phyloP scores from a whole-genome alignment of 345 rosid genomes.

The Camelina sativa region DNA sequence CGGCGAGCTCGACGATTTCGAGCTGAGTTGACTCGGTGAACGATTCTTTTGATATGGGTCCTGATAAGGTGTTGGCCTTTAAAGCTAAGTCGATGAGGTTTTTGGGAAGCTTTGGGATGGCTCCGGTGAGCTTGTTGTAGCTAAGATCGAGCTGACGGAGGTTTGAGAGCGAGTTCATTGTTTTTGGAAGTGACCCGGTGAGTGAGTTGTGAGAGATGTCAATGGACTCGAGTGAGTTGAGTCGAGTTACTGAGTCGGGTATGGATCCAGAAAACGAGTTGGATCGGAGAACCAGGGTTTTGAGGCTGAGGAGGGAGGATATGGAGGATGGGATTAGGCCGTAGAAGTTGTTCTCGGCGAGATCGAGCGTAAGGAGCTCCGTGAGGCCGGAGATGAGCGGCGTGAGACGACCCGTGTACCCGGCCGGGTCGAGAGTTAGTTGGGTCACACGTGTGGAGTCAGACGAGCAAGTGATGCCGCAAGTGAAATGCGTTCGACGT shows the following conservation, averaged over 20 bases:
- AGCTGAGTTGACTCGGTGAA: constrained; percentile 66
- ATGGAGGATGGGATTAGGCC: constrained; percentile 69
- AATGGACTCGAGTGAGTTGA: constrained; percentile 55
- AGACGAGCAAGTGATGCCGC: constrained; percentile 64
- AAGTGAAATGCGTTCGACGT: constrained; percentile 70
- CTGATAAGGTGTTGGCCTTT: constrained; percentile 70
- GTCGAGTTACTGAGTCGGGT: constrained; percentile 52
- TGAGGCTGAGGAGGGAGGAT: constrained; percentile 60
- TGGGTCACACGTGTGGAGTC: constrained; percentile 64
- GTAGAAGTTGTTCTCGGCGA: constrained; percentile 72
- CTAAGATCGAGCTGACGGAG: constrained; percentile 73
- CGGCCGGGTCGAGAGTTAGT: constrained; percentile 81
- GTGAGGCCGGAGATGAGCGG: constrained; percentile 70
- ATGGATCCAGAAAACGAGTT: constrained; percentile 74
- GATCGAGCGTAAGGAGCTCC: constrained; percentile 63
- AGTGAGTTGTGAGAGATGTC: constrained; percentile 73
- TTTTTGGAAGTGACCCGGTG: constrained; percentile 63
- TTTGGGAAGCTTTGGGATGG: constrained; percentile 66
- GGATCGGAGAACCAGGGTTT: constrained; percentile 60
- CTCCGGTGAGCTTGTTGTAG: constrained; percentile 72
- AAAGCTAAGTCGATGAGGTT: constrained; percentile 66
- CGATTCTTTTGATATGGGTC: constrained; percentile 51
- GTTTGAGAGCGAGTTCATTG: constrained; percentile 44
- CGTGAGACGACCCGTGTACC: constrained; percentile 77
- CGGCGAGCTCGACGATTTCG: constrained; percentile 80